A percentile compares a stretch with the other conserved stretches of the same genome.
Conservation (phyloP, 352 stramenopile genomes). For the Pythium phragmiticola region DNA sequence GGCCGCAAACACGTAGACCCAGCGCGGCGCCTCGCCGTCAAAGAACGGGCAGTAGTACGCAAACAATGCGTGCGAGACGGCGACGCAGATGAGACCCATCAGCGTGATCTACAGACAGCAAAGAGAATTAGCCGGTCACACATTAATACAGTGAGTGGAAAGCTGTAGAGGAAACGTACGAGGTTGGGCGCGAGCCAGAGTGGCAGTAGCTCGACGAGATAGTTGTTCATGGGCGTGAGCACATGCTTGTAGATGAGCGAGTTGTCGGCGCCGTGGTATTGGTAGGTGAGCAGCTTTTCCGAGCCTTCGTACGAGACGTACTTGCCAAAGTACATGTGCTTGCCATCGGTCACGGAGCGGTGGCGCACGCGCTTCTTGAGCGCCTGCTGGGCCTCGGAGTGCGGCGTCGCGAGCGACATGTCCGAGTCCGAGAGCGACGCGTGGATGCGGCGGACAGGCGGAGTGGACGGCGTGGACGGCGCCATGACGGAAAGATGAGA, state of each 20-base stretch:
- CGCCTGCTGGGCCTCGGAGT: slow-evolving; percentile 27
- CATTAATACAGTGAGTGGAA: no score
- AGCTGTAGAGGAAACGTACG: slow-evolving; percentile 23
- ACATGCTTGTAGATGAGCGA: slow-evolving; percentile 88
- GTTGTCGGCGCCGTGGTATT: slow-evolving; percentile 85
- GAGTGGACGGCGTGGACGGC: slow-evolving; percentile 3
- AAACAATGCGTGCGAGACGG: slow-evolving; percentile 60
- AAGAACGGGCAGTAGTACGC: slow-evolving; percentile 71
- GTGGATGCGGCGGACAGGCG: slow-evolving; percentile 12
- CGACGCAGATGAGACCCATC: slow-evolving; percentile 65
- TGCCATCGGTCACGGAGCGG: slow-evolving; percentile 62
- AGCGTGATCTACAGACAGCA: slow-evolving; percentile 59
- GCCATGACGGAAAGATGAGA: slow-evolving; percentile 10
- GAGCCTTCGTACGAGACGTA: slow-evolving; percentile 85
- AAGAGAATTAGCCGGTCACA: no score
- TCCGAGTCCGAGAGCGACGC: slow-evolving; percentile 28
- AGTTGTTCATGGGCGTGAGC: slow-evolving; percentile 87
- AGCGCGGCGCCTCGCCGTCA: slow-evolving; percentile 63
- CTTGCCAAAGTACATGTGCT: slow-evolving; percentile 88
- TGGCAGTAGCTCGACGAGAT: slow-evolving; percentile 68
- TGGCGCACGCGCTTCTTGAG: slow-evolving; percentile 75
- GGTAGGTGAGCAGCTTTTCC: slow-evolving; percentile 83
- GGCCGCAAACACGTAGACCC: slow-evolving; percentile 62
- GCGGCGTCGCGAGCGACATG: slow-evolving; percentile 25
- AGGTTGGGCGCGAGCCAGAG: slow-evolving; percentile 83